phyloP scores from a whole-genome alignment of 1,284 basidiomycete genomes.

The Ustilago trichophora region DNA sequence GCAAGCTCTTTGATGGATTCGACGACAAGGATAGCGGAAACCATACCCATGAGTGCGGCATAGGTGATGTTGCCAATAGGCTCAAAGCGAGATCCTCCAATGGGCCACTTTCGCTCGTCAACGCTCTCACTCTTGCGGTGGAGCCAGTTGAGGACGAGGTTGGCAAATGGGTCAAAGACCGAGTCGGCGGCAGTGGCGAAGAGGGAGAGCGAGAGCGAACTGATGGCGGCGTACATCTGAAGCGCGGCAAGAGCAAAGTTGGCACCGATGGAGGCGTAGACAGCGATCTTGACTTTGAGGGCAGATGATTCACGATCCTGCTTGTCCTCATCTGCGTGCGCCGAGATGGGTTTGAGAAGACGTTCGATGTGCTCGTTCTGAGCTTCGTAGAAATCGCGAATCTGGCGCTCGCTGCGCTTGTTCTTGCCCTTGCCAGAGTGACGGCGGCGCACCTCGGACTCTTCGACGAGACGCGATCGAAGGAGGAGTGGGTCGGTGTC shows the following conservation, averaged over 20 bases:
- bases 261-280: conserved; percentile 79
- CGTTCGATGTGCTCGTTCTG: conserved; percentile 88
- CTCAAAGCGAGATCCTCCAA: conserved; percentile 85
- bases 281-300: conserved; percentile 75
- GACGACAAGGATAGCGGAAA: conserved; percentile 85
- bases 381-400: conserved; percentile 78
- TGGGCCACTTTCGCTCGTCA: conserved; percentile 86
- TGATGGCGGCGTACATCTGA: conserved; percentile 79
- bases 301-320: conserved; percentile 74
- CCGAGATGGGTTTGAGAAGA: conserved; percentile 87
- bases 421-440: conserved; percentile 65
- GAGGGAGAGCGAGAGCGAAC: conserved; percentile 83
- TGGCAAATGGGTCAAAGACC: conserved; percentile 88
- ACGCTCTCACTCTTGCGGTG: conserved; percentile 78
- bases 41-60: conserved; percentile 77
- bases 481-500: conserved; percentile 68
- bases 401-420: conserved; percentile 65
- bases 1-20: conserved; percentile 80
- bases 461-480: conserved; percentile 66
- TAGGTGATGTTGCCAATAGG: conserved; percentile 76
- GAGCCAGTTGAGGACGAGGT: conserved; percentile 82
- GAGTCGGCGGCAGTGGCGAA: conserved; percentile 89
- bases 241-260: conserved; percentile 73
- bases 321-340: conserved; percentile 79
- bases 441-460: conserved; percentile 64